phyloP scores from a whole-genome alignment of 2,329 filamentous ascomycete species.

The Dryadomyces quercivorus region DNA sequence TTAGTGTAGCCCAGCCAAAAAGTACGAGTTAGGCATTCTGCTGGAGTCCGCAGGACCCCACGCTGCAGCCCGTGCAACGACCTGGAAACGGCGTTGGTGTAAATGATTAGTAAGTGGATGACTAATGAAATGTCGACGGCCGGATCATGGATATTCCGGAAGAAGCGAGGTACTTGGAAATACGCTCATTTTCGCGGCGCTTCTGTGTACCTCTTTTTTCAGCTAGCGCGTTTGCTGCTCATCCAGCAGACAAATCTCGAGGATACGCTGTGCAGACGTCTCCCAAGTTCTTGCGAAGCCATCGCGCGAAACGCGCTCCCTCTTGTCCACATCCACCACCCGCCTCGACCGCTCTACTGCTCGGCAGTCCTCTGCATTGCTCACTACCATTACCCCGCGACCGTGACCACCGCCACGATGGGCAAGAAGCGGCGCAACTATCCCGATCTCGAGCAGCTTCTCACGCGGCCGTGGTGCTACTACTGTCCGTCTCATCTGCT shows the following conservation, averaged over 20 bases:
- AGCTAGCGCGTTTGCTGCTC: background rate
- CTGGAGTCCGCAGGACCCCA: background rate
- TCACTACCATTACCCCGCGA: background rate
- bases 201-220: background rate
- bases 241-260: background rate
- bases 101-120: too few relatives aligned
- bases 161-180: too few relatives aligned
- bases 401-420: conserved; percentile 35
- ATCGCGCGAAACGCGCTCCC: too few relatives aligned
- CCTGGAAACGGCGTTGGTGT: too few relatives aligned
- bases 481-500: conserved; percentile 51
- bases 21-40: background rate
- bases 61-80: background rate
- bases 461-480: conserved; percentile 89
- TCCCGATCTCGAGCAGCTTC: conserved; percentile 77
- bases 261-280: background rate
- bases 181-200: too few relatives aligned
- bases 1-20: background rate
- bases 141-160: background rate
- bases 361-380: background rate
- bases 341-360: background rate
- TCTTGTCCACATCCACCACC: background rate
- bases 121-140: too few relatives aligned
- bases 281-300: background rate
- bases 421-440: conserved; percentile 84